A percentile compares a stretch with the other conserved stretches of the same genome.
Conservation (phyloP, 495 filamentous ascomycete genomes). For the Achaetomiella virescens region DNA sequence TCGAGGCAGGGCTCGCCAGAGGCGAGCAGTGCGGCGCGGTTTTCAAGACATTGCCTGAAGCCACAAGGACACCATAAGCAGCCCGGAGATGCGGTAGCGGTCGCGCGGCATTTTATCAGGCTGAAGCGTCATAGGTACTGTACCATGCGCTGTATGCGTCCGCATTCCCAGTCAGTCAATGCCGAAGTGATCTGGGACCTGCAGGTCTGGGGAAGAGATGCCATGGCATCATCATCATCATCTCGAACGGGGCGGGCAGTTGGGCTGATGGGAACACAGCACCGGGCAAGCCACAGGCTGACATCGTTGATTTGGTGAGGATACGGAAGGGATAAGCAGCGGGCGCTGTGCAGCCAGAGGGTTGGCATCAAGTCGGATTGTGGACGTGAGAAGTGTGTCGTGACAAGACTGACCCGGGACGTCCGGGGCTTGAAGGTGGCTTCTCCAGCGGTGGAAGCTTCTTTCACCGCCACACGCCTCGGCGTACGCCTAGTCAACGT, state of each 20-base stretch:
- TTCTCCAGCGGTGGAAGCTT: slow-evolving; percentile 26
- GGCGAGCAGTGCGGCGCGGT: not conserved
- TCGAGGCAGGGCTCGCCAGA: slow-evolving; percentile 6
- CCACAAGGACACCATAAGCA: not conserved
- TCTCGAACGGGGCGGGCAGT: slow-evolving; percentile 10
- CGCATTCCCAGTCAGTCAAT: slow-evolving; percentile 20
- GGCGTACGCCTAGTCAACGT: slow-evolving; percentile 16
- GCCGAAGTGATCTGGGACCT: slow-evolving; percentile 16
- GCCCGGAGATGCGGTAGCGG: slow-evolving; percentile 3
- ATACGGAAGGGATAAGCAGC: too few relatives aligned
- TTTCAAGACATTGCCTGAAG: not conserved
- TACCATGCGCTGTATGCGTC: slow-evolving; percentile 14
- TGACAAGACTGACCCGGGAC: slow-evolving; percentile 15
- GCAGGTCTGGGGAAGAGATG: slow-evolving; percentile 16
- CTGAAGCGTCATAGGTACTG: slow-evolving; percentile 18
- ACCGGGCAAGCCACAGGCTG: slow-evolving; percentile 49
- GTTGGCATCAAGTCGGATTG: slow-evolving; percentile 25
- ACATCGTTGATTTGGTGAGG: too few relatives aligned
- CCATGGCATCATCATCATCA: too few relatives aligned
- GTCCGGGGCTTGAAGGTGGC: slow-evolving; percentile 17
- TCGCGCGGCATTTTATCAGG: slow-evolving; percentile 26
- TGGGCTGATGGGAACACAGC: slow-evolving; percentile 34
- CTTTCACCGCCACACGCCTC: slow-evolving; percentile 12
- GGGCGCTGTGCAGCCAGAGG: slow-evolving; percentile 27
- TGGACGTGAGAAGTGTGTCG: slow-evolving; percentile 18